Conservation (phyloP, 805 yeast species). For the Tetrapisispora fleetii region DNA sequence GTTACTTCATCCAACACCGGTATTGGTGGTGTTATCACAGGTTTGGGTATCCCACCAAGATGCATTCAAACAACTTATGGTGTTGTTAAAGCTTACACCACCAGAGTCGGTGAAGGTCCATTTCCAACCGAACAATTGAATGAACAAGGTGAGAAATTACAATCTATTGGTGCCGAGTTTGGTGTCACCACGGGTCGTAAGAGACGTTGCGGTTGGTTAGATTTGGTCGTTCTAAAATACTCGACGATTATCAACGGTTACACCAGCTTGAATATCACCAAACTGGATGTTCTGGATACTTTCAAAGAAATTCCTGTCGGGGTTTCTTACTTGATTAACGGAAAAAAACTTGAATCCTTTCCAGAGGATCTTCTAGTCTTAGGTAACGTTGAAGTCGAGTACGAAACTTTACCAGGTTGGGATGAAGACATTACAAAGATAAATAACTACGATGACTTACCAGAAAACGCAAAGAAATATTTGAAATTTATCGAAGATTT, state of each 20-base stretch:
- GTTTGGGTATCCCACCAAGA: conserved; percentile 91
- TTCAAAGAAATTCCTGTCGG: conserved; percentile 85
- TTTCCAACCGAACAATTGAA: conserved; percentile 97
- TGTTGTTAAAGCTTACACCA: conserved; percentile 96
- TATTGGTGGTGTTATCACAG: conserved; percentile 96
- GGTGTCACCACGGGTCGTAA: conserved; percentile 99
- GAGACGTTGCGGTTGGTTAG: conserved; percentile 99
- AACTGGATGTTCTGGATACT: conserved; percentile 87
- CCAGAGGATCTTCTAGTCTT: conserved; percentile 83
- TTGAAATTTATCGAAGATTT: conserved; percentile 78
- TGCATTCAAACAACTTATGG: conserved; percentile 76
- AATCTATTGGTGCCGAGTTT: conserved; percentile 84
- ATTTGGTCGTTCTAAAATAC: conserved; percentile 86
- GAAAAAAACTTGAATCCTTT: conserved; percentile 66
- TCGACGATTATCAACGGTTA: conserved; percentile 90
- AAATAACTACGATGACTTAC: conserved; percentile 65
- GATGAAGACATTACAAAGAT: conserved; percentile 67
- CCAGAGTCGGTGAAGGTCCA: conserved; percentile 98
- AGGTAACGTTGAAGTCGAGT: conserved; percentile 86
- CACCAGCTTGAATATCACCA: conserved; percentile 88
- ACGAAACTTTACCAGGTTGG: conserved; percentile 94
- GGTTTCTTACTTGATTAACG: conserved; percentile 70
- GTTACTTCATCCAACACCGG: conserved; percentile 95
- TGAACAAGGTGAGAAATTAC: conserved; percentile 75
- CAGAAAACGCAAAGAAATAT: conserved; percentile 78